A percentile compares a stretch with the other conserved stretches of the same genome.
These are phyloP conservation scores for Psidium friedrichsthalianum DNA, from an alignment of 345 rosid genomes.

Conservation along the genomic window DNA sequence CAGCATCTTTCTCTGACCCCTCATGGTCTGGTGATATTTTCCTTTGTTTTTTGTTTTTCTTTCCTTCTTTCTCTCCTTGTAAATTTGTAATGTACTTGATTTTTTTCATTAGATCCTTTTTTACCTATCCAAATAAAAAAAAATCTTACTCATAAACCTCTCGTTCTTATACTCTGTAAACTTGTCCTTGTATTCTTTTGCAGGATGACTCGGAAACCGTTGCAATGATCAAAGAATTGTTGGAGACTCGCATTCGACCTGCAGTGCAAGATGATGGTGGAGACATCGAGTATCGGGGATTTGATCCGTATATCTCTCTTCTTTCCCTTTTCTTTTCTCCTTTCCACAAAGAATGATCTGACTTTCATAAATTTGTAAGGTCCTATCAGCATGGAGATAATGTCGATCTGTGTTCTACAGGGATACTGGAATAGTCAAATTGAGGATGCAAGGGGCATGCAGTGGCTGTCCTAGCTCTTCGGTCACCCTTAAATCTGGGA, in stretches of 20 bases:
- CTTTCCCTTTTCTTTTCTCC: not conserved
- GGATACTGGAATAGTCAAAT: constrained; percentile 82
- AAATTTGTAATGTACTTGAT: constrained; percentile 38
- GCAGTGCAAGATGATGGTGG: constrained; percentile 99
- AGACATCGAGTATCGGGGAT: constrained; percentile 82
- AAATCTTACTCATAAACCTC: not conserved
- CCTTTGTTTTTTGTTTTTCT: not conserved
- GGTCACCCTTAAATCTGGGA: constrained; percentile 94
- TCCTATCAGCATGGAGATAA: not conserved
- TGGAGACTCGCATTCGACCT: constrained; percentile 95
- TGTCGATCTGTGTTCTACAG: constrained; percentile 20
- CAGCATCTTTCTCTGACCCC: not conserved
- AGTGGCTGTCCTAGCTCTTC: constrained; percentile 99
- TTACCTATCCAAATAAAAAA: not conserved
- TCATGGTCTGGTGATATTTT: not conserved
- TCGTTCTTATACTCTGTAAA: not conserved
- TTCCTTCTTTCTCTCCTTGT: not conserved
- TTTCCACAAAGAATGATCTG: not conserved
- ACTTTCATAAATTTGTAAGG: not conserved
- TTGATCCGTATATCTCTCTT: constrained; percentile 51
- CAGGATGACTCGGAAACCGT: constrained; percentile 98
- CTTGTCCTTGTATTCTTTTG: not conserved
- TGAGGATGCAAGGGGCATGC: constrained; percentile 97
- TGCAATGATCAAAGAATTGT: constrained; percentile 93
- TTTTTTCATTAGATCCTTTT: not conserved